Percentiles rank a stretch among this genome's conserved stretches.
These are phyloP conservation scores for Lactifluus echinatus DNA, from an alignment of 768 basidiomycete species.

Conservation along the genomic window DNA sequence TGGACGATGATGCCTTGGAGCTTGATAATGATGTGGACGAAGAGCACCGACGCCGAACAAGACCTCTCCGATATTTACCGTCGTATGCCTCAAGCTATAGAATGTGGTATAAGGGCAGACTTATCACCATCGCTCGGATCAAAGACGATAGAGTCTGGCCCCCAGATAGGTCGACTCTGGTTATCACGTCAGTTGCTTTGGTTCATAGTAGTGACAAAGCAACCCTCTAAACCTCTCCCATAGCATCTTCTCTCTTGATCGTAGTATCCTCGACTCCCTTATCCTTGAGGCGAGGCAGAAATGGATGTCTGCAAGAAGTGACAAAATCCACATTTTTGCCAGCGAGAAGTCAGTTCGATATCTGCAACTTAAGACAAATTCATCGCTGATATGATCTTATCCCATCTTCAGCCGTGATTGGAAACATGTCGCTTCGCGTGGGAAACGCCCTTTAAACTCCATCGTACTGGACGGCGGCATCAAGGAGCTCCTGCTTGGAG, in stretches of 20 bases:
- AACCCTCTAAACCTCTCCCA: background rate
- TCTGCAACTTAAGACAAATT: too few species aligned
- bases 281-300: conserved; percentile 15
- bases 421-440: conserved; percentile 46
- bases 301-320: conserved; percentile 1
- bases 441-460: conserved; percentile 57
- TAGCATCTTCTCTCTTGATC: conserved; percentile 12
- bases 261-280: conserved; percentile 13
- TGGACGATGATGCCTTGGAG: conserved; percentile 26
- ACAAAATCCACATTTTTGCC: too few species aligned
- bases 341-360: too few species aligned
- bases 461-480: conserved; percentile 66
- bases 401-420: too few species aligned
- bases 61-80: conserved; percentile 36
- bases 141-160: conserved; percentile 30
- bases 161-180: conserved; percentile 33
- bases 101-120: conserved; percentile 39
- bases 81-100: conserved; percentile 32
- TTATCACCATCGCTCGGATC: conserved; percentile 27
- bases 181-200: conserved; percentile 33
- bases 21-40: conserved; percentile 18
- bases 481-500: conserved; percentile 53
- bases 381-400: too few species aligned
- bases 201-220: background rate
- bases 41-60: conserved; percentile 6